These are phyloP conservation scores for Psidium friedrichsthalianum DNA, from an alignment of 345 rosid species.

Conservation along the genomic window DNA sequence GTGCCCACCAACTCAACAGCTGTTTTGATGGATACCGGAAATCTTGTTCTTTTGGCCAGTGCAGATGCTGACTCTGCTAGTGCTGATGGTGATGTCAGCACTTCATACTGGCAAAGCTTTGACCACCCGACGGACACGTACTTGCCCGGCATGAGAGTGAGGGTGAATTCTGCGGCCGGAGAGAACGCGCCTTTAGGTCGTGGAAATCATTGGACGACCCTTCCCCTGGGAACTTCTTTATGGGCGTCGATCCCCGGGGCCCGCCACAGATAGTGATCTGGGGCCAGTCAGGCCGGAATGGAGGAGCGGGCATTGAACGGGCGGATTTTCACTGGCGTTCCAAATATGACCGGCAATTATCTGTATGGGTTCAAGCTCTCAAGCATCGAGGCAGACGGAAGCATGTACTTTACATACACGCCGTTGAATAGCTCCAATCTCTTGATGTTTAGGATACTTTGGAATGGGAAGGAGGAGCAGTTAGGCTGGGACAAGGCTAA, in stretches of 20 bases:
- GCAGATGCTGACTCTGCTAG: neutral
- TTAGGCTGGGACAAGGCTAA: constrained; percentile 28
- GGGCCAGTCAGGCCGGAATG: constrained; percentile 39
- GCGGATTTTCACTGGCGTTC: constrained; percentile 43
- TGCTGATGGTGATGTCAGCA: neutral
- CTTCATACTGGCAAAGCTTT: constrained; percentile 51
- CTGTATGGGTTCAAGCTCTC: constrained; percentile 47
- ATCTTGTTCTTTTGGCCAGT: constrained; percentile 13
- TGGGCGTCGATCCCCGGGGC: constrained; percentile 52
- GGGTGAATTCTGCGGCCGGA: constrained; percentile 22
- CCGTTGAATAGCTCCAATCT: constrained; percentile 21
- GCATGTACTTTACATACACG: constrained; percentile 39
- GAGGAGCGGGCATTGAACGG: constrained; percentile 80
- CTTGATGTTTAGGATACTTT: constrained; percentile 33
- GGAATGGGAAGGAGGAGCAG: constrained; percentile 50
- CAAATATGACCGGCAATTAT: constrained; percentile 26
- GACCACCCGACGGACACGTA: constrained; percentile 47
- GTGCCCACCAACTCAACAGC: constrained; percentile 22
- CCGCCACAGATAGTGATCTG: constrained; percentile 76
- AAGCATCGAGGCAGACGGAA: constrained; percentile 24
- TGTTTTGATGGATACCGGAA: constrained; percentile 18
- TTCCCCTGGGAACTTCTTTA: constrained; percentile 41
- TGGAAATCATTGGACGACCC: constrained; percentile 61
- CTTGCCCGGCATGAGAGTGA: constrained; percentile 48
- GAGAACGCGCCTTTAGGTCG: constrained; percentile 32